Conservation (phyloP, 768 basidiomycete genomes). For the Mrakia blollopis region DNA sequence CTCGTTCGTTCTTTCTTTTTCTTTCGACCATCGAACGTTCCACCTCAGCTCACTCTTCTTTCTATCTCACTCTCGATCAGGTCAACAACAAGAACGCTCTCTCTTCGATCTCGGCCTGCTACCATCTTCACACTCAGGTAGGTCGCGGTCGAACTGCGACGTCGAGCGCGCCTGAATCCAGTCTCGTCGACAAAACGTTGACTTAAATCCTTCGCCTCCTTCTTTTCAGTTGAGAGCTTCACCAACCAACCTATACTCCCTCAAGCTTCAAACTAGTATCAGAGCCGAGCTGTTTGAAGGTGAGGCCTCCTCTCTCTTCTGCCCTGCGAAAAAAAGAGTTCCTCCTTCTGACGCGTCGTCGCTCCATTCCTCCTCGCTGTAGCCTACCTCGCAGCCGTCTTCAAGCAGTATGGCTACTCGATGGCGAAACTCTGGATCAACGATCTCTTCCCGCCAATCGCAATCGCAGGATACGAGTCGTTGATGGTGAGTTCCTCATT, state of each 20-base stretch:
- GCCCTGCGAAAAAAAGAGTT: too few relatives aligned
- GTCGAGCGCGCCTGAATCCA: background rate
- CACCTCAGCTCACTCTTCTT: background rate
- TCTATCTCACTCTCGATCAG: background rate
- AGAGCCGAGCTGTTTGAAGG: background rate
- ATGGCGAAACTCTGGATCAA: background rate
- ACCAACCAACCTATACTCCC: background rate
- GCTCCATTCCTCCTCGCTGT: background rate
- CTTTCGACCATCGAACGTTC: background rate
- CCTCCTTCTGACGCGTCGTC: background rate
- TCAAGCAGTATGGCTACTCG: background rate
- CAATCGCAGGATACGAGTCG: background rate
- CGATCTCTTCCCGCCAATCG: background rate
- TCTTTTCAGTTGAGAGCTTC: background rate
- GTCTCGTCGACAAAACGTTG: too few relatives aligned
- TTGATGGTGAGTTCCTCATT: background rate
- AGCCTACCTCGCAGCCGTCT: conserved; percentile 7
- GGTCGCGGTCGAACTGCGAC: background rate
- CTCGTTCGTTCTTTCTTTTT: background rate
- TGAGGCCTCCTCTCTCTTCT: background rate
- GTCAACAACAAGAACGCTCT: conserved; percentile 9
- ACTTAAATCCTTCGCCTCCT: background rate
- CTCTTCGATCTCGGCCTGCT: background rate
- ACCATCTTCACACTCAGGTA: background rate
- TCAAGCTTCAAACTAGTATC: background rate